phyloP scores from a whole-genome alignment of 257 asterid genomes.

The Solanum habrochaites region DNA sequence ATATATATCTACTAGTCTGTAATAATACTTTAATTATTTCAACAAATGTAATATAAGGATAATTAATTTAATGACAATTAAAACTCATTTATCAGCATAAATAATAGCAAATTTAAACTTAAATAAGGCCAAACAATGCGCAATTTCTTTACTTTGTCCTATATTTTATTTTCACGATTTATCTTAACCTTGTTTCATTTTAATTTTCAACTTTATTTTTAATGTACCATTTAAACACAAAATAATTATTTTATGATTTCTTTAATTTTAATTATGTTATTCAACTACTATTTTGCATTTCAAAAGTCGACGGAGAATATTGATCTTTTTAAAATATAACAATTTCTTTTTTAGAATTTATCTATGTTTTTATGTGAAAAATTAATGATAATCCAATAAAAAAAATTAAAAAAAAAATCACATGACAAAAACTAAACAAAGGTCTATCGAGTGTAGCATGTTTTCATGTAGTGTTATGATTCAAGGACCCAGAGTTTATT shows the following conservation, averaged over 20 bases:
- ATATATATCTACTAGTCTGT: no score
- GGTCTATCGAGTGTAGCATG: not conserved
- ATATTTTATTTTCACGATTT: no score
- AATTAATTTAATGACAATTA: not conserved
- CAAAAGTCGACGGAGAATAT: not conserved
- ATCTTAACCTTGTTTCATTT: no score
- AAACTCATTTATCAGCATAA: not conserved
- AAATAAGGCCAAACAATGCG: not conserved
- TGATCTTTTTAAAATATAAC: no score
- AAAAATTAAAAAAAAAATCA: no score
- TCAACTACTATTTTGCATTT: not conserved
- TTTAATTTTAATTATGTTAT: not conserved
- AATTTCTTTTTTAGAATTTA: not conserved
- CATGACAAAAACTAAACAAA: not conserved
- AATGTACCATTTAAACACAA: not conserved
- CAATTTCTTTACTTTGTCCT: not conserved
- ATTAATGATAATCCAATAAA: no score
- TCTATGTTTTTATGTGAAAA: no score
- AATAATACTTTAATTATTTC: no score
- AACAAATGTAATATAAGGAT: no score
- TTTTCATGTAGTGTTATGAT: not conserved
- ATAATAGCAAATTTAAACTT: not conserved
- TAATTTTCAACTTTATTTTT: no score
- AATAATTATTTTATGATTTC: no score
- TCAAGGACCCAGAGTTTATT: not conserved